Evolutionary conservation across 208 protist genomes (phyloP).

Genomic region (Crithidia expoeki): DNA sequence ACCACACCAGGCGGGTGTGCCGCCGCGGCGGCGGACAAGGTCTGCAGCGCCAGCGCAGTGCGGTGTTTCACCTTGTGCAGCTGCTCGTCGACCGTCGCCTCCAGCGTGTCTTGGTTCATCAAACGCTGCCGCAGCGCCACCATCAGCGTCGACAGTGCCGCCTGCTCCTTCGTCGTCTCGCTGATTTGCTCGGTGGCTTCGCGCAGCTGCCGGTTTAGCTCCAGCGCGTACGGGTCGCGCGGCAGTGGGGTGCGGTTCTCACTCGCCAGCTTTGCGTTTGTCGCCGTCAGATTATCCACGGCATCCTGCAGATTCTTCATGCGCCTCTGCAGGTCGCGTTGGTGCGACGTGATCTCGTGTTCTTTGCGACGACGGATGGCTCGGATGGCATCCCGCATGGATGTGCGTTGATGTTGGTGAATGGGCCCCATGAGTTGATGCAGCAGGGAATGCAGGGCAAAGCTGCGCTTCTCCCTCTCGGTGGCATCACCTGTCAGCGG

Average conservation of each 20-base stretch:
- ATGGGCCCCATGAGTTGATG: constrained; percentile 39
- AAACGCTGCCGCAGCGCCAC: constrained; percentile 67
- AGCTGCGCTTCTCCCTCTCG: constrained; percentile 27
- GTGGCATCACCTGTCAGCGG: constrained; percentile 25
- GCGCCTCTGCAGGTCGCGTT: constrained; percentile 30
- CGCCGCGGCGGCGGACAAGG: constrained; percentile 25
- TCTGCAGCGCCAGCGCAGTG: constrained; percentile 31
- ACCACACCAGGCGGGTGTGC: constrained; percentile 19
- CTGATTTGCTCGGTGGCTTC: constrained; percentile 59
- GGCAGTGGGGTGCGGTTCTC: constrained; percentile 76
- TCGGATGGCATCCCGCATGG: constrained; percentile 34
- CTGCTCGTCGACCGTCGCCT: constrained; percentile 67
- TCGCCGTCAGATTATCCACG: constrained; percentile 40
- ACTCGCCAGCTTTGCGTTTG: constrained; percentile 56
- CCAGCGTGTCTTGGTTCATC: constrained; percentile 62
- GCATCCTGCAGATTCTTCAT: constrained; percentile 36
- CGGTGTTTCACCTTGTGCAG: constrained; percentile 47
- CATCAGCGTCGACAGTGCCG: constrained; percentile 44
- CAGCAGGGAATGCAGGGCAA: constrained; percentile 38
- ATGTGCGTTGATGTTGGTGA: constrained; percentile 37
- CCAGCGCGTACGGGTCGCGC: constrained; percentile 71
- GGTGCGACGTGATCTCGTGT: constrained; percentile 31
- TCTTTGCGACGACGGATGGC: constrained; percentile 44
- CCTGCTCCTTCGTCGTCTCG: constrained; percentile 42
- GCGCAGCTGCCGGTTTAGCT: constrained; percentile 61